Conservation (phyloP, 768 basidiomycete genomes). For the Collybiopsis confluens region DNA sequence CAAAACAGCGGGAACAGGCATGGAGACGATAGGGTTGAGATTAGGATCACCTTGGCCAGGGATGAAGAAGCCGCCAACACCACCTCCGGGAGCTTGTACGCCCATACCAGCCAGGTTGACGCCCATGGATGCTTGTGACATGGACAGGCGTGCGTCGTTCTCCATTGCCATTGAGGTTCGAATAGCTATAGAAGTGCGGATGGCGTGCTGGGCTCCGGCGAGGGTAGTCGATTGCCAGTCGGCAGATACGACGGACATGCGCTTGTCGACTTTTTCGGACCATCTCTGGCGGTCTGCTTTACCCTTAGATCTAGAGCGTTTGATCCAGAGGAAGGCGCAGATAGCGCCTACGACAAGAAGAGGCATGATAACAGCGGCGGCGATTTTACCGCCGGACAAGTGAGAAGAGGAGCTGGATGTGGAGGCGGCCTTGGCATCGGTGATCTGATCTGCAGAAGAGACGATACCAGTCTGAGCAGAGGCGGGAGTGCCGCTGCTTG, state of each 20-base stretch:
- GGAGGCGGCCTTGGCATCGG: conserved; percentile 33
- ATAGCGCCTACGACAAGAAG: conserved; percentile 52
- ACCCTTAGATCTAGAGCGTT: conserved; percentile 43
- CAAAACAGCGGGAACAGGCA: not conserved
- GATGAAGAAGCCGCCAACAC: conserved; percentile 7
- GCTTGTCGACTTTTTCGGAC: conserved; percentile 67
- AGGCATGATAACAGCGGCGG: conserved; percentile 59
- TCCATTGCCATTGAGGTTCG: conserved; percentile 37
- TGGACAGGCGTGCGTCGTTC: conserved; percentile 29
- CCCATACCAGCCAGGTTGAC: conserved; percentile 38
- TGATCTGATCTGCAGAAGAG: conserved; percentile 25
- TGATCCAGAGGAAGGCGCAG: conserved; percentile 46
- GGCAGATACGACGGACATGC: conserved; percentile 76
- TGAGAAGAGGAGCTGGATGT: conserved; percentile 27
- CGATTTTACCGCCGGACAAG: conserved; percentile 51
- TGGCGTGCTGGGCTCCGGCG: conserved; percentile 69
- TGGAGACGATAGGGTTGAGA: not conserved
- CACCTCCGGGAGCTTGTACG: conserved; percentile 21
- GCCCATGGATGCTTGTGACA: conserved; percentile 16
- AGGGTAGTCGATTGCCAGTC: conserved; percentile 75
- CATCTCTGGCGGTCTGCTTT: conserved; percentile 53
- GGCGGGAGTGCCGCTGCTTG: conserved; percentile 35
- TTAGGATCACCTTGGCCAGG: conserved; percentile 1
- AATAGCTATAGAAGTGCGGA: conserved; percentile 63
- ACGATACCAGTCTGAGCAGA: conserved; percentile 35